Evolutionary conservation across 1,284 basidiomycete species (phyloP), one percentile per base, ranked within the genome.

Genomic region (Apiotrichum domesticum): DNA sequence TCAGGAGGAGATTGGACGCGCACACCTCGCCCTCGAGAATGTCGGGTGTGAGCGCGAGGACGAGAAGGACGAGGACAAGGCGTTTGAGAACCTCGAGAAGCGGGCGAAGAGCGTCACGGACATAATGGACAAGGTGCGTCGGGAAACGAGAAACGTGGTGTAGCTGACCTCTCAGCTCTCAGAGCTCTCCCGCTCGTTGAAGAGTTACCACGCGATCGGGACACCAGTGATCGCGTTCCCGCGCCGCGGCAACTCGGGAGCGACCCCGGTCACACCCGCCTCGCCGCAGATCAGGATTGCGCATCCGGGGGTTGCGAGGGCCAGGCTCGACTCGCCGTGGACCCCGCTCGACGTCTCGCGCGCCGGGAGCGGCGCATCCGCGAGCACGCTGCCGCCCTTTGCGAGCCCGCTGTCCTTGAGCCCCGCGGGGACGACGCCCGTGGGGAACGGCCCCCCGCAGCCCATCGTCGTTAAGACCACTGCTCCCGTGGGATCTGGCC

Each of bases 211-310:
- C 32, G 48, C 46, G 4, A 42, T 60, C 15, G 61, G 58, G 41
- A 63, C 61, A 35, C 61, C 61, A 0, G 44, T 55, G 7, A 49
- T 63, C 45, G 35, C 57, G n/a, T 63, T 63, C 44, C 54, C 52
- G 33, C 48, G 21, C 8, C 45, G 41, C 15, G 35, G 32, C 40
- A 15, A 11, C 35, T 21, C 34, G 14, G 2, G 4, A 11, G 29
- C 35, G 2, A 34, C 35, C 11, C 47, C 35, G 9, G 8, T 40
- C 1, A 21, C 40, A 8, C 41, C 49, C 14, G 21, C 35, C 43
- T 8, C 43, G 41, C 56, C 56, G 0, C 42, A 45, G 35, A 39
- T 57, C 33, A 29, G 15, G 2, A 45, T 57, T 40, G 55, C 55
- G 1, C 39, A 46, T 21, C 49, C 49, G 2, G 49, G 39, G 6